Evolutionary conservation across 306 rosid genomes (phyloP), one percentile per base, ranked within the genome.

Genomic region (Cucurbita ficifolia): DNA sequence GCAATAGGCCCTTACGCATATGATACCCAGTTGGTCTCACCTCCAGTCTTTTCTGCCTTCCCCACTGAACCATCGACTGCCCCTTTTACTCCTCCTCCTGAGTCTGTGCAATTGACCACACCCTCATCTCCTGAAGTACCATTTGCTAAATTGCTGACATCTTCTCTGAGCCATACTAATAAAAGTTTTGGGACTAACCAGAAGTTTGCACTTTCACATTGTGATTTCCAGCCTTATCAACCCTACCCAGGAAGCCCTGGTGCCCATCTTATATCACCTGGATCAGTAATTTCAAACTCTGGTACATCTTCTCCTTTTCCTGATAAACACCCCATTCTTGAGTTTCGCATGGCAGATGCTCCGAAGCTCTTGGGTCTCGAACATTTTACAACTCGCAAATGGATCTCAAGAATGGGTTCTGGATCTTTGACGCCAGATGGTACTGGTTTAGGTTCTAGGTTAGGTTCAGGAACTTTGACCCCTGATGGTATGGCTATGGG

Each of bases 111-210:
- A 70, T 72, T 85, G 87, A 94, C 99, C 53, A 91, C 99, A 65
- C 97, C 99, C 49, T 89, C 99, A 54, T 94, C 99, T 50, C 97
- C 99, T 63, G 99, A 94, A 81, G 99, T 94, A 78, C 99, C 99
- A 22, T 94, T 90, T 86, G 99, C 99, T 81, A 96, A 91, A 75
- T 88, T 93, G 84, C 72, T 93, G 79, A 86, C 94, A 16, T 90
- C 98, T 79, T 88, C 94, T 1, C 81, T 90, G 54, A 95, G 85
- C 79, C 84, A 89, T 50, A 85, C 83, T 75, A 89, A 87, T 16
- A 84, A 80, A 84, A 84, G 74, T 74, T 77, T 76, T 51, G 89
- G 87, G 22, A 18, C 80, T 48, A 86, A 79, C 74, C 97, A 84
- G 78, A 94, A 89, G 86, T 89, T 89, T 85, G 81, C 92, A 80